Percentiles rank a stretch among this genome's conserved stretches.
Evolutionary conservation across 768 basidiomycete species (phyloP).

Genomic region (Calocybe indica): DNA sequence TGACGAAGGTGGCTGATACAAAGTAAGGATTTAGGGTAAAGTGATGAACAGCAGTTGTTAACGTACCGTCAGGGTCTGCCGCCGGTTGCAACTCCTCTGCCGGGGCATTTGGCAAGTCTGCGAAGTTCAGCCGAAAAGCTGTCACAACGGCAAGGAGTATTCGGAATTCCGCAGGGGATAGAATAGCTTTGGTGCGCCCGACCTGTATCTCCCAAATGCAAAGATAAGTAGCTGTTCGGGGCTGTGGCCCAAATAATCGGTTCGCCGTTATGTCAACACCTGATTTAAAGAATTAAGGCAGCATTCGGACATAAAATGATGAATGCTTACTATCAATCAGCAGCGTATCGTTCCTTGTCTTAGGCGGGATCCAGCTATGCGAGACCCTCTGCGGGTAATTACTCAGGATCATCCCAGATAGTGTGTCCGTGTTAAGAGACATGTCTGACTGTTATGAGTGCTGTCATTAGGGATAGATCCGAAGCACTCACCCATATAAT

Average conservation of each 20-base stretch:
- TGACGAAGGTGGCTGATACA: conserved; percentile 75
- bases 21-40: no score
- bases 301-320: not conserved
- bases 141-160: conserved; percentile 45
- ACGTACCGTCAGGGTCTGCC: conserved; percentile 73
- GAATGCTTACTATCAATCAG: conserved; percentile 39
- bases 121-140: conserved; percentile 64
- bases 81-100: conserved; percentile 58
- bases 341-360: conserved; percentile 29
- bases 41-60: not conserved
- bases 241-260: conserved; percentile 86
- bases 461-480: not conserved
- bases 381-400: conserved; percentile 39
- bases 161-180: conserved; percentile 49
- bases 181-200: conserved; percentile 51
- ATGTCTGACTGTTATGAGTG: conserved; percentile 46
- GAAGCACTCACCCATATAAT: conserved; percentile 67
- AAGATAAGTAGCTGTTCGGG: conserved; percentile 77
- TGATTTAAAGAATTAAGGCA: conserved; percentile 17
- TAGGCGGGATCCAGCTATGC: conserved; percentile 17
- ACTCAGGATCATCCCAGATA: conserved; percentile 44
- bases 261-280: conserved; percentile 78
- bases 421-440: conserved; percentile 64
- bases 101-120: conserved; percentile 77
- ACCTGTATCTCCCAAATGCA: conserved; percentile 91